These are phyloP conservation scores for Amanita pallidorosea DNA, from an alignment of 768 basidiomycete genomes.

Conservation along the genomic window DNA sequence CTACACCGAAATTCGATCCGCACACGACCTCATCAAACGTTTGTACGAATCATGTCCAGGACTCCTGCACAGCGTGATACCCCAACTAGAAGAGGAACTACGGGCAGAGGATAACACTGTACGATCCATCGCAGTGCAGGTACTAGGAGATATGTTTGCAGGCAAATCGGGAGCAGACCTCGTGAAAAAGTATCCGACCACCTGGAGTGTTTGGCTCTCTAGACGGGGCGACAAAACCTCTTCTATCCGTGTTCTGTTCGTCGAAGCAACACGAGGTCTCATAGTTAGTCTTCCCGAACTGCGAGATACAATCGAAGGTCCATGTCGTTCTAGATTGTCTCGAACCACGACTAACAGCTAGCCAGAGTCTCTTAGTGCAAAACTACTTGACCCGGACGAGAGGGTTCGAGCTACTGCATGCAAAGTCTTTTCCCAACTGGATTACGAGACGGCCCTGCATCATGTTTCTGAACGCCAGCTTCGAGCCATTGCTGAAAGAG, in stretches of 20 bases:
- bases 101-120: slow-evolving; percentile 62
- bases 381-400: slow-evolving; percentile 84
- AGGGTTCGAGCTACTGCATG: slow-evolving; percentile 81
- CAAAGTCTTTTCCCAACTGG: slow-evolving; percentile 69
- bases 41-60: slow-evolving; percentile 73
- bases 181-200: slow-evolving; percentile 66
- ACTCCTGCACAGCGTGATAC: slow-evolving; percentile 82
- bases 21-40: slow-evolving; percentile 80
- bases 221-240: slow-evolving; percentile 69
- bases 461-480: slow-evolving; percentile 61
- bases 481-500: slow-evolving; percentile 54
- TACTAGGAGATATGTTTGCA: slow-evolving; percentile 84
- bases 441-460: slow-evolving; percentile 86
- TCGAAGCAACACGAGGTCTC: slow-evolving; percentile 57
- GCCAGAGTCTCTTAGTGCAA: slow-evolving; percentile 47
- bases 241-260: slow-evolving; percentile 64
- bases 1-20: slow-evolving; percentile 55
- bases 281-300: slow-evolving; percentile 58
- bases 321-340: slow-evolving; percentile 11
- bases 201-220: slow-evolving; percentile 79
- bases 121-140: slow-evolving; percentile 74
- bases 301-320: slow-evolving; percentile 64
- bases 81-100: slow-evolving; percentile 86
- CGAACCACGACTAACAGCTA: background rate
- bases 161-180: slow-evolving; percentile 67